Base-by-base conservation (phyloP, 371 early-diverging fungal genomes). In the Apophysomyces ossiformis region DNA sequence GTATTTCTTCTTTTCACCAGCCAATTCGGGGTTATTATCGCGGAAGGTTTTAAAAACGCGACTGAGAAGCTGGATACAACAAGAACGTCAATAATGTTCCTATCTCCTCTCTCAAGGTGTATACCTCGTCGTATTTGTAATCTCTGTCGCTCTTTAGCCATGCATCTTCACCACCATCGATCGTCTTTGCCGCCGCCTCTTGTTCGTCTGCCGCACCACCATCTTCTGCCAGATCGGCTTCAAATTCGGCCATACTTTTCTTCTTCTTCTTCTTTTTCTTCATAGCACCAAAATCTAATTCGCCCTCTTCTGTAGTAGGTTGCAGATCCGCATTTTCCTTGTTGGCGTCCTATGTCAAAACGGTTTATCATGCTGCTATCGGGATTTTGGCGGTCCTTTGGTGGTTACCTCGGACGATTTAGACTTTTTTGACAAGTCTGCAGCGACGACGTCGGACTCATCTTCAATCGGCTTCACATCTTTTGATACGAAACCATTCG, bases 181-280 rank as follows among this genome's bases (percentile, higher is more conserved):
- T 67, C 1, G 50, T 58, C 12, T 69, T 68, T 5, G 71, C 5
- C 7, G 76, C 67, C 43, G 74, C 76, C 47, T 71, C 63, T 36
- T 70, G 75, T 35, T 76, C 86, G 11, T 80, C 87, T 56, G 84
- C 87, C 44, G 83, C 78, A 68, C 85, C 88, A 57, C 90, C 92
- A 76, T 94, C 95, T 66, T 92, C 95, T 5, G 90, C 91, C 76
- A 93, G 77, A 69, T 90, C 90, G 43, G 92, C 92, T 74, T 92
- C 93, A 68, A 91, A 90, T 36, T 90, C 92, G 2, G 88, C 91
- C 82, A 92, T 65, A 66, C 85, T 84, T 89, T 94, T 94, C 81
- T 93, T 95, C 88, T 94, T 92, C 85, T 94, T 95, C 87, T 95
- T 94, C 79, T 92, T 93, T 77, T 90, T 91, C 75, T 90, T 91